phyloP scores from a whole-genome alignment of 2,329 filamentous ascomycete species.

The Rutstroemia sydowiana region DNA sequence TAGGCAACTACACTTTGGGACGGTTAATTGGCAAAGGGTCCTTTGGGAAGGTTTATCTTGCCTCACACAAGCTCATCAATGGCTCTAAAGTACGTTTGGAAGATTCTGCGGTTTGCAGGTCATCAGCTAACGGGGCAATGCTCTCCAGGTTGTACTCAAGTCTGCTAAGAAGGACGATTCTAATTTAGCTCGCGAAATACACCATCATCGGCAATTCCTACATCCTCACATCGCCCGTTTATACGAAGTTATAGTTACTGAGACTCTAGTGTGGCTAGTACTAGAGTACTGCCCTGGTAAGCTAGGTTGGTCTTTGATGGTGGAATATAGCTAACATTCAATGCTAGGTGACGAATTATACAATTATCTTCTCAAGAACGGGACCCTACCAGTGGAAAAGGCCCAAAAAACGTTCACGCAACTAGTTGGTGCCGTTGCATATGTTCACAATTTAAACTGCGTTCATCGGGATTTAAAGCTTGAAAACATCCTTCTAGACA shows the following conservation, averaged over 20 bases:
- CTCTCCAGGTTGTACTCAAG: constrained; percentile 82
- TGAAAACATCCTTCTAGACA: constrained; percentile 93
- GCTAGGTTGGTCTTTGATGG: constrained; percentile 16
- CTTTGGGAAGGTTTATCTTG: constrained; percentile 97
- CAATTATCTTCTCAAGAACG: constrained; percentile 85
- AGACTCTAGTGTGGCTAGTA: constrained; percentile 89
- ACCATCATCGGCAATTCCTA: constrained; percentile 95
- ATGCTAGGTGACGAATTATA: constrained; percentile 83
- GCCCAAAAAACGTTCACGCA: constrained; percentile 96
- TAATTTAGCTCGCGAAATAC: constrained; percentile 94
- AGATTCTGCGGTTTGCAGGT: constrained; percentile 10
- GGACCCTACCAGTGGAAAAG: constrained; percentile 74
- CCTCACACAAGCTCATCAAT: constrained; percentile 94
- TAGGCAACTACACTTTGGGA: constrained; percentile 91
- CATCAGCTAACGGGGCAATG: constrained; percentile 1
- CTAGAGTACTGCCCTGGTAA: constrained; percentile 91
- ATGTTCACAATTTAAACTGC: constrained; percentile 91
- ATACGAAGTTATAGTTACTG: constrained; percentile 97
- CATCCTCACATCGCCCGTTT: constrained; percentile 94
- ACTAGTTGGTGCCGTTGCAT: constrained; percentile 86
- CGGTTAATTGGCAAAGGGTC: constrained; percentile 93
- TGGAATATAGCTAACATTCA: constrained; percentile 25
- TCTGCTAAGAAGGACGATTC: constrained; percentile 93
- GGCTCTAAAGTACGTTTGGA: constrained; percentile 70
- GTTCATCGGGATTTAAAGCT: constrained; percentile 96